phyloP scores from a whole-genome alignment of 177 flowering plant genomes.

The Vitis hybrid region DNA sequence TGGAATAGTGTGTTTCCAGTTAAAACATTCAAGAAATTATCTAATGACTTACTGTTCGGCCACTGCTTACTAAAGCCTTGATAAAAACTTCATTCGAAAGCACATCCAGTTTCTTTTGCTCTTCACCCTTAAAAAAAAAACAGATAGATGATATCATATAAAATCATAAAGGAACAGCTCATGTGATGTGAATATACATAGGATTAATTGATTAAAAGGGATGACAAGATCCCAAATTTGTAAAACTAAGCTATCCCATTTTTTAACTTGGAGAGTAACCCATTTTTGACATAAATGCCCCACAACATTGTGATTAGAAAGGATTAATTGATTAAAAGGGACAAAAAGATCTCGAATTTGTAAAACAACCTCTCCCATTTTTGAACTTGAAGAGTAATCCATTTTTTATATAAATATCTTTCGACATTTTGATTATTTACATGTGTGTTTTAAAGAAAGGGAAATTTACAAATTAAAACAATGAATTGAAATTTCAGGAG shows the following conservation, averaged over 20 bases:
- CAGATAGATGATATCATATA: background rate
- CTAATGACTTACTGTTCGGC: conserved; percentile 73
- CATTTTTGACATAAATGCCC: no score
- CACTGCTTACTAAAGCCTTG: conserved; percentile 94
- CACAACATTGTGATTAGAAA: no score
- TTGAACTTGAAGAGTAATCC: no score
- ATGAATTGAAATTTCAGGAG: background rate
- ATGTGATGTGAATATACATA: background rate
- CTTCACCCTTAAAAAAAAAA: conserved; percentile 70
- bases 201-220: no score
- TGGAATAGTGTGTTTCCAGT: background rate
- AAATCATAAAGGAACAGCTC: background rate
- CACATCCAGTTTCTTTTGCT: conserved; percentile 97
- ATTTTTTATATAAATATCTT: no score
- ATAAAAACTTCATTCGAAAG: conserved; percentile 87
- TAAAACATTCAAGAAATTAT: background rate
- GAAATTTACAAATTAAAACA: background rate
- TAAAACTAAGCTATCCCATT: no score
- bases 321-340: no score
- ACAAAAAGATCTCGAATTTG: no score
- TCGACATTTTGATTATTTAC: no score
- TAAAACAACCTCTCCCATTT: background rate
- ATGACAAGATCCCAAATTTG: no score
- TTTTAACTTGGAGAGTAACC: no score
- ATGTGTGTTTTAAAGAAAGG: background rate